These are phyloP conservation scores for Pochonia chlamydosporia DNA, from an alignment of 2,329 filamentous ascomycete species.

Conservation along the genomic window DNA sequence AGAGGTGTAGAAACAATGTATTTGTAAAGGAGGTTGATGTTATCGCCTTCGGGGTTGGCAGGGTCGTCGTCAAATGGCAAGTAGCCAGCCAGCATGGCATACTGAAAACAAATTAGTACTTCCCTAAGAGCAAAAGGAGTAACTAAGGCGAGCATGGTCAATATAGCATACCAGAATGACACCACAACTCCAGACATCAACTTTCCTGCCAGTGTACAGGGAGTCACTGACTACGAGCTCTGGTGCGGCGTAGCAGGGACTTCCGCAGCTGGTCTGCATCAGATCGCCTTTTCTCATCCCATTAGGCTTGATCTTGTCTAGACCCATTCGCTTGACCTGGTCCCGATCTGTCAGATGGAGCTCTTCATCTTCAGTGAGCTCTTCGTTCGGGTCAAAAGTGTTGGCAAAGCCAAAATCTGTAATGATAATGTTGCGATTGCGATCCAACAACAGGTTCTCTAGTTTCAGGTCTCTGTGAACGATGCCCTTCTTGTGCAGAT, in stretches of 20 bases:
- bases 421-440: slow-evolving; percentile 98
- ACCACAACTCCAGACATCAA: slow-evolving; percentile 98
- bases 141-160: slow-evolving; percentile 1
- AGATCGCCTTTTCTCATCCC: slow-evolving; percentile 82
- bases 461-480: slow-evolving; percentile 96
- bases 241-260: slow-evolving; percentile 94
- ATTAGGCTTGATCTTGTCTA: slow-evolving; percentile 71
- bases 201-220: slow-evolving; percentile 92
- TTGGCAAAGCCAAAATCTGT: slow-evolving; percentile 99
- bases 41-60: slow-evolving; percentile 96
- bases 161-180: slow-evolving; percentile 78
- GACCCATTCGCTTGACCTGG: slow-evolving; percentile 77
- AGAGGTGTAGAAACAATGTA: slow-evolving; percentile 97
- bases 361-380: slow-evolving; percentile 86
- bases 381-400: slow-evolving; percentile 85
- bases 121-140: slow-evolving; percentile 7
- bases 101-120: slow-evolving; percentile 49
- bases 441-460: slow-evolving; percentile 89
- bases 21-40: slow-evolving; percentile 98
- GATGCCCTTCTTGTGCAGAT: slow-evolving; percentile 97
- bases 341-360: slow-evolving; percentile 81
- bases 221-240: slow-evolving; percentile 97
- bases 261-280: slow-evolving; percentile 98
- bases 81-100: slow-evolving; percentile 97
- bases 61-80: slow-evolving; percentile 97